Base-by-base conservation (phyloP, 257 asterid species). In the Craterostigma plantagineum region DNA sequence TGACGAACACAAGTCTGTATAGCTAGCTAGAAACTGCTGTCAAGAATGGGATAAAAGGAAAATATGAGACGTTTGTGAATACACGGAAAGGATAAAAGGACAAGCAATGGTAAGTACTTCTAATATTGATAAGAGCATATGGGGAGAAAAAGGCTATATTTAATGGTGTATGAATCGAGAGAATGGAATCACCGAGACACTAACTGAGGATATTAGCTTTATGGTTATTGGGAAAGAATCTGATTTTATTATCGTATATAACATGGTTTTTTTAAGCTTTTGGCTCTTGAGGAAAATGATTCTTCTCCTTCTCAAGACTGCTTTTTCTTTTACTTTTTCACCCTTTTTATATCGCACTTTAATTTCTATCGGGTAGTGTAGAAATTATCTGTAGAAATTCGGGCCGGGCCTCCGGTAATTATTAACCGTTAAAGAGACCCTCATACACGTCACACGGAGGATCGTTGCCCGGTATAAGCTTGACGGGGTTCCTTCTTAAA, bases 71-170 rank as follows among this genome's bases (percentile, higher is more conserved):
- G 66, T 71, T 72, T 75, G 75, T 63, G 76, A 71, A 59, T n/a
- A n/a, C 66, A 65, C 63, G 54, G 66, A 66, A 56, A 64, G 72
- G 70, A 64, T 70, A 35, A 46, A 54, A 36, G 14, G 27, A 33
- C 35, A 16, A 38, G 60, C 33, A 40, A 51, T 45, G 60, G 64
- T 55, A 23, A 6, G 2, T 23, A 2, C 4, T 23, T 23, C 75
- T 74, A 72, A 67, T 73, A 75, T n/a, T 79, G 69, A 23, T 23
- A 23, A 23, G 78, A 69, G 62, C 77, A 66, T 74, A 79, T 2
- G 30, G 69, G 76, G 40, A 60, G 12, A 10, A 12, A 69, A 79
- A 79, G 68, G 79, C 56, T 47, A 64, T 65, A 66, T 54, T 48
- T 69, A 55, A 59, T 64, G 67, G 70, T 59, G 62, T 57, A 35